phyloP scores from a whole-genome alignment of 768 basidiomycete species.

The Xerocomus brunneocitrinus region DNA sequence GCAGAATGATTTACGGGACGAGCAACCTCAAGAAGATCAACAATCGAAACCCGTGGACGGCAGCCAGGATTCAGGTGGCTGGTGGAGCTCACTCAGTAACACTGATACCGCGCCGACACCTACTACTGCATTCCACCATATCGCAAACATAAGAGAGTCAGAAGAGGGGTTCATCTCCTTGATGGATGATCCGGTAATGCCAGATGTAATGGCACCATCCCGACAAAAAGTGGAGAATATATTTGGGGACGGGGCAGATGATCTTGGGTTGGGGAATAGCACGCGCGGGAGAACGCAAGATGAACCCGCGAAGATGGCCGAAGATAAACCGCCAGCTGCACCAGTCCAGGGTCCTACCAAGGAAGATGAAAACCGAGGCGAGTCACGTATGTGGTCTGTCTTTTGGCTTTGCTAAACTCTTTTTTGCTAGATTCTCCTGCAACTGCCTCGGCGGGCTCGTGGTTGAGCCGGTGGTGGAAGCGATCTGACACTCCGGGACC shows the following conservation, averaged over 20 bases:
- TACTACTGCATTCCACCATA: conserved; percentile 59
- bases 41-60: conserved; percentile 23
- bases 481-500: conserved; percentile 65
- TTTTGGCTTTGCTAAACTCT: neutral
- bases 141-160: conserved; percentile 40
- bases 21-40: conserved; percentile 9
- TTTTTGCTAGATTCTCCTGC: conserved; percentile 15
- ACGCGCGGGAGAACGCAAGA: conserved; percentile 36
- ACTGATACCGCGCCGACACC: conserved; percentile 52
- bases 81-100: conserved; percentile 59
- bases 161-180: conserved; percentile 74
- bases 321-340: conserved; percentile 21
- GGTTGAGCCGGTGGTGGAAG: conserved; percentile 83
- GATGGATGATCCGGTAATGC: conserved; percentile 58
- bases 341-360: conserved; percentile 16
- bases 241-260: conserved; percentile 67
- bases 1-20: neutral
- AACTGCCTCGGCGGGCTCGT: conserved; percentile 47
- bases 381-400: neutral
- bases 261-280: conserved; percentile 86
- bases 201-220: conserved; percentile 11
- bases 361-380: conserved; percentile 31
- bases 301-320: conserved; percentile 25
- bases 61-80: conserved; percentile 36
- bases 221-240: conserved; percentile 7